A percentile compares a stretch with the other conserved stretches of the same genome.
These are phyloP conservation scores for Leccinum arenicola DNA, from an alignment of 768 basidiomycete species.

Conservation along the genomic window DNA sequence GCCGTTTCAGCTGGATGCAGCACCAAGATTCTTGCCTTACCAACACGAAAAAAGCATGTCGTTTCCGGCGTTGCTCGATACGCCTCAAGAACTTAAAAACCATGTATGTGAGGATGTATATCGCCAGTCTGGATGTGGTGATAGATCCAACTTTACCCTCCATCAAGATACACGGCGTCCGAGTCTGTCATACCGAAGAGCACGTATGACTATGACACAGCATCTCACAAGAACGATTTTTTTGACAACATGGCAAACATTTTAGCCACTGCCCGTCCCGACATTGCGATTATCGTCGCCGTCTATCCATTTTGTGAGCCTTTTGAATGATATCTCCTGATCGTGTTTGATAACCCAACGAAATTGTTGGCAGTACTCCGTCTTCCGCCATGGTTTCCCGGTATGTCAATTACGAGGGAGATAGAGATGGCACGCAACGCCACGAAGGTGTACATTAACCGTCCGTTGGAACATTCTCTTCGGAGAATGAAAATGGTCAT, in stretches of 20 bases:
- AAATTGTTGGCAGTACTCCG: not conserved
- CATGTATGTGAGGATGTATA: not conserved
- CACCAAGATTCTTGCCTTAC: not conserved
- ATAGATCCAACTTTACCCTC: not conserved
- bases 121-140: not conserved
- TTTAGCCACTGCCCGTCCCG: not conserved
- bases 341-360: not conserved
- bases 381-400: not conserved
- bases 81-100: not conserved
- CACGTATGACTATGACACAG: not conserved
- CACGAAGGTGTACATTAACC: not conserved
- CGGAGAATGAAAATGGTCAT: not conserved
- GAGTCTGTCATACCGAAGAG: not conserved
- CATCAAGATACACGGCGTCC: not conserved
- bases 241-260: not conserved
- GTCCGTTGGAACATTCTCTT: not conserved
- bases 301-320: not conserved
- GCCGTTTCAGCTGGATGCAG: not conserved
- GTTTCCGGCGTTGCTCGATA: not conserved
- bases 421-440: not conserved
- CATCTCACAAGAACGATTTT: not conserved
- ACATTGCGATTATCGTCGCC: not conserved
- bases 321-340: not conserved
- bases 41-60: not conserved
- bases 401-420: not conserved